These are phyloP conservation scores for Wickerhamiella musiphila DNA, from an alignment of 805 yeast genomes.

Conservation along the genomic window DNA sequence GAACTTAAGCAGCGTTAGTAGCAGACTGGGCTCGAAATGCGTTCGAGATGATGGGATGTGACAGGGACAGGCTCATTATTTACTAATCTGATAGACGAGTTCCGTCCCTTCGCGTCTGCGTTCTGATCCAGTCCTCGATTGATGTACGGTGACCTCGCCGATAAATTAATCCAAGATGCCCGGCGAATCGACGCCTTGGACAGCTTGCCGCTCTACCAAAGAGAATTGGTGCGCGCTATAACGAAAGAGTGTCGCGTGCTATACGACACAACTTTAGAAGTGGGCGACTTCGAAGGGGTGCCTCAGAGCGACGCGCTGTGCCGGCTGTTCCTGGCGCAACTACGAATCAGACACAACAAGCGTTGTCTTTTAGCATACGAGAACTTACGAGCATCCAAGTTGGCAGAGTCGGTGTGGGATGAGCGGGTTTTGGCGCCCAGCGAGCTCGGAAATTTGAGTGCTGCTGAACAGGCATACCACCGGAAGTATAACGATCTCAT, in stretches of 20 bases:
- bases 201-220: conserved; percentile 50
- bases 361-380: conserved; percentile 79
- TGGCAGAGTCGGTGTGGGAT: conserved; percentile 59
- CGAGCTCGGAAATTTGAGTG: conserved; percentile 37
- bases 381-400: conserved; percentile 44
- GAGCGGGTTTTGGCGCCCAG: conserved; percentile 19
- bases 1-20: no score
- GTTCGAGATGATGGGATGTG: no score
- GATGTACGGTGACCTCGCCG: conserved; percentile 84
- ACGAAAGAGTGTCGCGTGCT: conserved; percentile 44
- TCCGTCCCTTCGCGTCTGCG: no score
- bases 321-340: conserved; percentile 41
- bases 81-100: no score
- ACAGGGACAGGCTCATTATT: no score
- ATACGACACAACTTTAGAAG: conserved; percentile 25
- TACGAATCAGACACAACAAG: conserved; percentile 76
- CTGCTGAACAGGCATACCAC: conserved; percentile 63
- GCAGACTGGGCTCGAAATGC: no score
- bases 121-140: not conserved
- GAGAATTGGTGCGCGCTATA: conserved; percentile 50
- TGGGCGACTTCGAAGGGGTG: conserved; percentile 38
- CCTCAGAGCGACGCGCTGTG: conserved; percentile 20
- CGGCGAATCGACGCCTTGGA: conserved; percentile 56
- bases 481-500: conserved; percentile 53
- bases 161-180: conserved; percentile 72